A percentile compares a stretch with the other conserved stretches of the same genome.
Conservation (phyloP, 1,284 basidiomycete species). For the Xerocomus nothofagi region DNA sequence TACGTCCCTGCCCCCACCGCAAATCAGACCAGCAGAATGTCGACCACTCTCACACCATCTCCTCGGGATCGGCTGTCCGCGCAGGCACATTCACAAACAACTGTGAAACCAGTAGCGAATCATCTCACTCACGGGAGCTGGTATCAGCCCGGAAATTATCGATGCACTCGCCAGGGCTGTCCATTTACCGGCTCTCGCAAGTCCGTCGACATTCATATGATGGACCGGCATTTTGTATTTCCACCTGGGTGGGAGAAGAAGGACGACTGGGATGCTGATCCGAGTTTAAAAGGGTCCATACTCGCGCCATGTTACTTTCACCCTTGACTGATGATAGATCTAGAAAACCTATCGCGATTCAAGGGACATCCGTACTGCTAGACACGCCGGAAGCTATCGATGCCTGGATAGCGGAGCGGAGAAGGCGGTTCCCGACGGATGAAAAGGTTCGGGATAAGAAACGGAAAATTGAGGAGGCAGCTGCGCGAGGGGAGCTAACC, state of each 20-base stretch:
- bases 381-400: slow-evolving; percentile 81
- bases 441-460: slow-evolving; percentile 75
- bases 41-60: not conserved
- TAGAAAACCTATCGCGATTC: slow-evolving; percentile 74
- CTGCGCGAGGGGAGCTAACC: slow-evolving; percentile 73
- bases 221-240: slow-evolving; percentile 87
- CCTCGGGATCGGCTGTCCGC: slow-evolving; percentile 1
- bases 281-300: slow-evolving; percentile 66
- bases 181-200: slow-evolving; percentile 73
- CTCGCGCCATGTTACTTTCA: not conserved
- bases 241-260: slow-evolving; percentile 73
- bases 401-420: slow-evolving; percentile 86
- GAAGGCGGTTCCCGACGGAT: slow-evolving; percentile 77
- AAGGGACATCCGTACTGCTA: slow-evolving; percentile 76
- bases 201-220: slow-evolving; percentile 80
- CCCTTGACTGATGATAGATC: not conserved
- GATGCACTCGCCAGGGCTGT: slow-evolving; percentile 71
- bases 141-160: slow-evolving; percentile 61
- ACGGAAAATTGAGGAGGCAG: slow-evolving; percentile 70
- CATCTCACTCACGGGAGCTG: slow-evolving; percentile 40
- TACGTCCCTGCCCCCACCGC: slow-evolving; percentile 38
- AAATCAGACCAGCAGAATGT: slow-evolving; percentile 15
- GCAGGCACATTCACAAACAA: slow-evolving; percentile 7
- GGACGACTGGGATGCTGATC: slow-evolving; percentile 75
- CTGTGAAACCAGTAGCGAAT: slow-evolving; percentile 15